Evolutionary conservation across 2,329 filamentous ascomycete genomes (phyloP), one percentile per base, ranked within the genome.

Genomic region (Beauveria asiatica): DNA sequence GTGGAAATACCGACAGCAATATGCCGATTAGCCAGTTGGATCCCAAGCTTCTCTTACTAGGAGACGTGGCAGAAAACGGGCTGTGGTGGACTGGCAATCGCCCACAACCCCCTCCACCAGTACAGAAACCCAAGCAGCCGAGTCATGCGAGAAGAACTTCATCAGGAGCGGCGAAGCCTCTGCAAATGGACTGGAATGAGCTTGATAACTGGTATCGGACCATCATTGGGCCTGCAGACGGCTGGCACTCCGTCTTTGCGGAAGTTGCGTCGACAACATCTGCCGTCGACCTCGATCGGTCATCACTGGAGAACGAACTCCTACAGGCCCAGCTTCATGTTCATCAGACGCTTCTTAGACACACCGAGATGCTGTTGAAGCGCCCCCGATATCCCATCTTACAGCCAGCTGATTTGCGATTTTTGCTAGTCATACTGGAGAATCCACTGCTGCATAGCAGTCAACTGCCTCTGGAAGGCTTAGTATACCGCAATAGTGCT

Each of bases 31-130:
- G 27, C 41, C 86, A 89, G 54, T 73, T 92, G 21, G 90, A 94
- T 69, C 83, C 87, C 1, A 94, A 92, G 68, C 81, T 88, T 5
- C 75, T 93, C 21, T 76, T 92, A 7, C 72, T 92, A 2, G 89
- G 89, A 2, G 84, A 92, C 67, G 80, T 92, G 65, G 88, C 86
- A 1, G 90, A 94, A 69, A 94, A 94, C 68, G 89, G 88, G 2
- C 83, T 82, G 8, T 93, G 89, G 90, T 93, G 89, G 89, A 86
- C 87, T 51, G 88, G 87, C 1, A 80, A 41, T n/a, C 46, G 46
- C 27, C 17, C 52, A 4, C 44, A 61, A 10, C 48, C 49, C 25
- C 41, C 42, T 1, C 21, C 49, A 5, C 33, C 46, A 33, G 54
- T 30, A 17, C 55, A 59, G 19, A 59, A 59, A 23, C 49, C 52